Evolutionary conservation across 208 protist genomes (phyloP), one percentile per base, ranked within the genome.

Genomic region (Angomonas ambiguus): DNA sequence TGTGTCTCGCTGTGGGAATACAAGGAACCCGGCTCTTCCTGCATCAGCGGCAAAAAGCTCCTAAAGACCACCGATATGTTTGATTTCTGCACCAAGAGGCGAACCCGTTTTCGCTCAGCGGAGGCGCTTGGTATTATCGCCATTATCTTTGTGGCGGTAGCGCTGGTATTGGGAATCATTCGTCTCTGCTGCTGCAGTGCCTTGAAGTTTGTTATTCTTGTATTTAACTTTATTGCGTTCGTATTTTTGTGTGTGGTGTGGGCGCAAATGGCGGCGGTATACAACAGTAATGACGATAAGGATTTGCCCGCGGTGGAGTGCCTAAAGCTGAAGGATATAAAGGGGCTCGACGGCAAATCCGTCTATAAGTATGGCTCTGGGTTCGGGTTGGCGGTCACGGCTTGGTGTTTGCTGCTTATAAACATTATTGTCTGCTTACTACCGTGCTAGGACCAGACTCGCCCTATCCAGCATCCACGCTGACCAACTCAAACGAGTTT

Each of bases 391-490:
- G 4, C 30, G 6, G 53, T 59, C 24, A 32, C 53, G 5, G 53
- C 20, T 3, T 59, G 53, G 53, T 59, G 53, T 30, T 3, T 59
- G 6, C 53, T 38, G 53, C 5, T 59, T 8, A 10, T 59, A 22
- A 59, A 59, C 53, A 16, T 2, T 30, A 59, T 59, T 30, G 13
- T 59, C n/a, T 8, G 11, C 11, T 8, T 56, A 8, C n/a, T 56
- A 8, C 49, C 49, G 13, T 59, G 53, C 53, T 59, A 59, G 25
- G n/a, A n/a, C n/a, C n/a, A n/a, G n/a, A n/a, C n/a, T n/a, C n/a
- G n/a, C n/a, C n/a, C n/a, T n/a, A n/a, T n/a, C n/a, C n/a, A n/a
- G n/a, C n/a, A n/a, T n/a, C n/a, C n/a, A n/a, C n/a, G n/a, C n/a
- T n/a, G n/a, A n/a, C n/a, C n/a, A n/a, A 20, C 18, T 48, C 13